These are phyloP conservation scores for Albifimbria verrucaria DNA, from an alignment of 2,329 filamentous ascomycete species.

Conservation along the genomic window DNA sequence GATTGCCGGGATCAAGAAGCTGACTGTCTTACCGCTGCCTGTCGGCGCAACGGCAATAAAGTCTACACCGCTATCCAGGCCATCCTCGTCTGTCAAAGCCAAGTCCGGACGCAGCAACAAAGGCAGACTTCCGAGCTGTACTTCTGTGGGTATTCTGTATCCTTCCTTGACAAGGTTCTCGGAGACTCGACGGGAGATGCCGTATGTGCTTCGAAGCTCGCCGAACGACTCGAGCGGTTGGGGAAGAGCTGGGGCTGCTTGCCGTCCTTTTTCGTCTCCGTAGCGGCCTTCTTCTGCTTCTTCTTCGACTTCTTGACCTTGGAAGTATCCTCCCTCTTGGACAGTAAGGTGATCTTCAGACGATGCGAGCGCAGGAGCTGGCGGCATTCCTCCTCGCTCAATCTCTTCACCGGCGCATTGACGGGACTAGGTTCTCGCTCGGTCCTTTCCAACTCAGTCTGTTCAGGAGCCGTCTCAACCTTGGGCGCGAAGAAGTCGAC, in stretches of 20 bases:
- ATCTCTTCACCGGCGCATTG: conserved; percentile 23
- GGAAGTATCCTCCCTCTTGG: conserved; percentile 39
- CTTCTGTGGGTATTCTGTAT: conserved; percentile 85
- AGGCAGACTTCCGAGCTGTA: conserved; percentile 84
- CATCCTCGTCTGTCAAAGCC: conserved; percentile 39
- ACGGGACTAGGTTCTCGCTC: conserved; percentile 24
- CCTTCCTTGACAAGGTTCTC: conserved; percentile 82
- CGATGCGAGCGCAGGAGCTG: conserved; percentile 75
- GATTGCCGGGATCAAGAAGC: conserved; percentile 85
- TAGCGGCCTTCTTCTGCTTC: conserved; percentile 49
- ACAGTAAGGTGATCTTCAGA: conserved; percentile 78
- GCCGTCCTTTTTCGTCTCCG: conserved; percentile 44
- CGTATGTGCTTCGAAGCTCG: conserved; percentile 67
- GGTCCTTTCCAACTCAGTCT: conserved; percentile 17
- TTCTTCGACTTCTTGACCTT: conserved; percentile 55
- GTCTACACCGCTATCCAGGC: conserved; percentile 52
- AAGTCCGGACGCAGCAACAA: conserved; percentile 62
- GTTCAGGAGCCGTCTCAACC: conserved; percentile 29
- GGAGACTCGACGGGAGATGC: conserved; percentile 68
- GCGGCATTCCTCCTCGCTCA: conserved; percentile 70
- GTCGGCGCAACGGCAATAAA: conserved; percentile 89
- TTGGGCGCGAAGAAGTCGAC: conserved; percentile 60
- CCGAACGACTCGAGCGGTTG: conserved; percentile 76
- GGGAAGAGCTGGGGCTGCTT: conserved; percentile 66
- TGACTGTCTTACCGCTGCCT: conserved; percentile 93